phyloP scores from a whole-genome alignment of 2,329 filamentous ascomycete species.

The Talaromyces sp. region DNA sequence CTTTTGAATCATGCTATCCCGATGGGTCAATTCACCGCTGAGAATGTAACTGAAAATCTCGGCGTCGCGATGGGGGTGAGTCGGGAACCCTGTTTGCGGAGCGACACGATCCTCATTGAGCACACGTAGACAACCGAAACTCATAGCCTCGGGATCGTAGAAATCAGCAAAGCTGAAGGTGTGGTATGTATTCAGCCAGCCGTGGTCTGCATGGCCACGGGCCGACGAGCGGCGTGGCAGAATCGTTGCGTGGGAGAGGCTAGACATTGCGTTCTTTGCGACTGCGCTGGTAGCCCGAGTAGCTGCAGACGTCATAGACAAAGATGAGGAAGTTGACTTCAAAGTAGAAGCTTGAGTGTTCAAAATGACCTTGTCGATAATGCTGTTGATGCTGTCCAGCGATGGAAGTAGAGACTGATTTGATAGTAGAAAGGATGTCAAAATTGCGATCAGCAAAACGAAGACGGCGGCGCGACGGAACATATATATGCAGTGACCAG shows the following conservation, averaged over 20 bases:
- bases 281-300: not conserved
- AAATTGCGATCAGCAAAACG: constrained; percentile 2
- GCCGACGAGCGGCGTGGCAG: constrained; percentile 64
- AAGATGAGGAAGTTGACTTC: not conserved
- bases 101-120: constrained; percentile 85
- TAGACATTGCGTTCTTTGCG: constrained; percentile 49
- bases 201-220: constrained; percentile 73
- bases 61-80: constrained; percentile 78
- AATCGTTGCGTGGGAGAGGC: constrained; percentile 65
- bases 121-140: constrained; percentile 72
- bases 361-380: not conserved
- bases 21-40: constrained; percentile 79
- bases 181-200: constrained; percentile 84
- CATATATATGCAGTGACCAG: not conserved
- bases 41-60: constrained; percentile 88
- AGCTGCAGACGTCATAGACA: not conserved
- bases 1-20: constrained; percentile 75
- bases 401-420: not conserved
- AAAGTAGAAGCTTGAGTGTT: not conserved
- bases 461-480: not conserved
- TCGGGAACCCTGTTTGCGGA: constrained; percentile 70
- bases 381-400: not conserved
- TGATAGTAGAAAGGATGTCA: not conserved
- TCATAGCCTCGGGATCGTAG: constrained; percentile 60
- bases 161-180: constrained; percentile 75